Base-by-base conservation (phyloP, 306 rosid species). In the Vicia sativa region DNA sequence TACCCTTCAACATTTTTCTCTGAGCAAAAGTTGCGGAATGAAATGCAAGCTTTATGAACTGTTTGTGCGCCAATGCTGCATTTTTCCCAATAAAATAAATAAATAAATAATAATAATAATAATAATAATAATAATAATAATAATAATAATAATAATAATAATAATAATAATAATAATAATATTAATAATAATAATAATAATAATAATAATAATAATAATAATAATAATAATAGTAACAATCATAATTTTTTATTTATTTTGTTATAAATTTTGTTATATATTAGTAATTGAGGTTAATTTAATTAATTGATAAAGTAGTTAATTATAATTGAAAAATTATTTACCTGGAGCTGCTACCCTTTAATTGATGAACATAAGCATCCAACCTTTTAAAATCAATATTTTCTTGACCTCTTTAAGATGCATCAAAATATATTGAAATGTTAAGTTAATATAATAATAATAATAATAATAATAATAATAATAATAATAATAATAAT, bases 301-400 rank as follows among this genome's bases (percentile, higher is more conserved):
- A 48, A 48, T 55, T 4, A 66, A 65, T 8, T 5, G n/a, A 48
- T 50, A 37, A 37, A 14, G 2, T 26, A 21, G 23, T 21, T 21
- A 55, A 5, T 28, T 26, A 38, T 50, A 34, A 34, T 34, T 34
- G 28, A 52, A 38, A 4, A 48, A 60, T 7, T 50, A 3, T 18
- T 18, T 80, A 91, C 97, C 96, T 89, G 81, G 97, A 87, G 83
- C 96, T 91, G 82, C 96, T 89, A 58, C 97, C 97, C 76, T 89
- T 91, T 86, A 91, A 58, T 82, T 89, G 96, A 74, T 91, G 96
- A 85, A 91, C 90, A 71, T 79, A 77, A 54, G 90, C 79, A 84
- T 86, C 97, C 62, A 91, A 69, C 74, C 67, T 84, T 49, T 43
- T 89, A 57, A 80, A 87, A 86, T 91, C 88, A 70, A 83, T 68